Conservation (phyloP, 768 basidiomycete genomes). For the Psilocybe cyanescens region DNA sequence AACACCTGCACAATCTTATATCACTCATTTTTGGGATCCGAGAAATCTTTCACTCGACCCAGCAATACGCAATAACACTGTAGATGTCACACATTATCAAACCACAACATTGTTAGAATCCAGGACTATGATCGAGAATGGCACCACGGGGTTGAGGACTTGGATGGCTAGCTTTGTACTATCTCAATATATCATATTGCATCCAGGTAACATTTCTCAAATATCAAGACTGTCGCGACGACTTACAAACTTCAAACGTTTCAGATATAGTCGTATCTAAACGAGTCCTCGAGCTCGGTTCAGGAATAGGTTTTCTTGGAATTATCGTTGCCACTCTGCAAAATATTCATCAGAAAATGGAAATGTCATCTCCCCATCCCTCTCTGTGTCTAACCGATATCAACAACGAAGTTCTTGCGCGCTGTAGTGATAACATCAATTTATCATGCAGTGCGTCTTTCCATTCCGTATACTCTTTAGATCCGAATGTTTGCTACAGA, state of each 20-base stretch:
- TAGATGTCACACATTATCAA: constrained; percentile 34
- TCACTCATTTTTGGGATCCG: constrained; percentile 66
- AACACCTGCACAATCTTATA: constrained; percentile 56
- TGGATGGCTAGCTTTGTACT: constrained; percentile 77
- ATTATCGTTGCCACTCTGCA: constrained; percentile 65
- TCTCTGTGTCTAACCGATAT: constrained; percentile 60
- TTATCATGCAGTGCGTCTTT: constrained; percentile 70
- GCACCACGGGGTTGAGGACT: constrained; percentile 80
- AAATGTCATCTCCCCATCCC: neutral
- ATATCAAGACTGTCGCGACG: neutral
- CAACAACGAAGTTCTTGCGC: constrained; percentile 61
- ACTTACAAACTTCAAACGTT: constrained; percentile 20
- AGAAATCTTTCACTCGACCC: neutral
- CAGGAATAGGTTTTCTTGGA: constrained; percentile 78
- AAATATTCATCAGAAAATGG: constrained; percentile 18
- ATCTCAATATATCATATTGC: constrained; percentile 58
- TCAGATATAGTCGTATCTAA: constrained; percentile 49
- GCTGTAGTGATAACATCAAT: constrained; percentile 63
- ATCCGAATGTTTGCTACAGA: constrained; percentile 42
- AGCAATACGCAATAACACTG: neutral
- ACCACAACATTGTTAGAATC: constrained; percentile 73
- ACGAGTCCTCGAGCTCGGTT: constrained; percentile 73
- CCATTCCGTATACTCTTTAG: constrained; percentile 21
- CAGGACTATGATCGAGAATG: constrained; percentile 70
- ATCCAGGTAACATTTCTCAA: constrained; percentile 49